phyloP scores from a whole-genome alignment of 2,329 filamentous ascomycete species.

The Parastagonospora nodorum region DNA sequence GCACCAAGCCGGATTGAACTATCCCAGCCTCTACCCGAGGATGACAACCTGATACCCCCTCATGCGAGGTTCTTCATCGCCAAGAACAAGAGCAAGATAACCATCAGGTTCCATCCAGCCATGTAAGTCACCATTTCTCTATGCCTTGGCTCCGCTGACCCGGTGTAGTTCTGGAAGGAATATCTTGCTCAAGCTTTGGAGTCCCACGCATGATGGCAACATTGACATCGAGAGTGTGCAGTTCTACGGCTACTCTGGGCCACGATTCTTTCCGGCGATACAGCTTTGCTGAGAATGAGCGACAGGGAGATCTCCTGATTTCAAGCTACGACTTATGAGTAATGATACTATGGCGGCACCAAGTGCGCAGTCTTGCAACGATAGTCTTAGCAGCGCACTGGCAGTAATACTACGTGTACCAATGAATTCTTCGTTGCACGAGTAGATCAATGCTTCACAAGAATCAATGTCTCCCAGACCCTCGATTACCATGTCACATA shows the following conservation, averaged over 20 bases:
- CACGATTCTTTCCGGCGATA: conserved; percentile 78
- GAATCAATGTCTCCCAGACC: no score
- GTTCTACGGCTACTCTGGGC: conserved; percentile 82
- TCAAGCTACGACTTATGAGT: background rate
- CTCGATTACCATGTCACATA: no score
- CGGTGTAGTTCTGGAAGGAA: conserved; percentile 70
- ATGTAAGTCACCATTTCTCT: conserved; percentile 54
- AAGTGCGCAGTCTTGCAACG: no score
- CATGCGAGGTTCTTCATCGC: conserved; percentile 85
- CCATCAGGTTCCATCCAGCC: conserved; percentile 81
- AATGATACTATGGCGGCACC: background rate
- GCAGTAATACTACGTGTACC: no score
- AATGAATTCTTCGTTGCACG: no score
- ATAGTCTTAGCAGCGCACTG: no score
- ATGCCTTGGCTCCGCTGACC: conserved; percentile 1
- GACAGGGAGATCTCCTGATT: background rate
- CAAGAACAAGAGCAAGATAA: conserved; percentile 81
- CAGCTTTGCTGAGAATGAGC: conserved; percentile 44
- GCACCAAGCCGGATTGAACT: conserved; percentile 44
- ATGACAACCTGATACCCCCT: conserved; percentile 63
- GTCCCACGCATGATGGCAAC: conserved; percentile 72
- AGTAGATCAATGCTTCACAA: no score
- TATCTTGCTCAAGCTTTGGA: conserved; percentile 90
- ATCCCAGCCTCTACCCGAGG: conserved; percentile 22
- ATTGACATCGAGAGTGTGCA: conserved; percentile 90